These are phyloP conservation scores for Cucurbita moschata DNA, from an alignment of 306 rosid genomes.

Conservation along the genomic window DNA sequence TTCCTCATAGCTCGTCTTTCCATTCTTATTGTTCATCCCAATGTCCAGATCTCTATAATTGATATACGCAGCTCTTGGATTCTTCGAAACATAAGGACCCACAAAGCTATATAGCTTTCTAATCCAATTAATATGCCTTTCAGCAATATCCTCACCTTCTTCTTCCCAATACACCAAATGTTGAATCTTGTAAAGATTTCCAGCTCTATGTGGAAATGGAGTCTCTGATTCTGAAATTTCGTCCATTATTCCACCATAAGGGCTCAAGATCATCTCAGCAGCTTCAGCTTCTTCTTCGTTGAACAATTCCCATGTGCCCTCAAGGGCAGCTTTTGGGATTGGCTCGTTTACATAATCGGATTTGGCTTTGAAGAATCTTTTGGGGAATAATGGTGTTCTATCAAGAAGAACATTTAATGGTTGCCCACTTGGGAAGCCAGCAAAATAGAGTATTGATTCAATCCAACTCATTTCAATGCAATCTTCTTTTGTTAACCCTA, in stretches of 20 bases:
- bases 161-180: neutral
- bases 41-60: neutral
- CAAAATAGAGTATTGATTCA: conserved; percentile 6
- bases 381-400: conserved; percentile 1
- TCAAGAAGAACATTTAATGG: conserved; percentile 12
- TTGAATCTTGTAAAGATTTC: neutral
- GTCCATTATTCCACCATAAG: conserved; percentile 8
- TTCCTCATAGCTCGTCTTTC: neutral
- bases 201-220: conserved; percentile 12
- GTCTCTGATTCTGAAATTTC: neutral
- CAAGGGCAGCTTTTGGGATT: neutral
- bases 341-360: conserved; percentile 18
- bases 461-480: conserved; percentile 18
- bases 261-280: neutral
- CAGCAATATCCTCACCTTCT: neutral
- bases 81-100: neutral
- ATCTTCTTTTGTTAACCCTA: neutral
- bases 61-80: neutral
- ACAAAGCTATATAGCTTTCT: neutral
- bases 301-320: conserved; percentile 7
- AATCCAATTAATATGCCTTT: neutral
- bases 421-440: neutral
- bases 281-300: neutral
- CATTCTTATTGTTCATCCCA: neutral
- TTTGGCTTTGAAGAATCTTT: conserved; percentile 11